Conservation (phyloP, 495 filamentous ascomycete genomes). For the Immersiella caudata region DNA sequence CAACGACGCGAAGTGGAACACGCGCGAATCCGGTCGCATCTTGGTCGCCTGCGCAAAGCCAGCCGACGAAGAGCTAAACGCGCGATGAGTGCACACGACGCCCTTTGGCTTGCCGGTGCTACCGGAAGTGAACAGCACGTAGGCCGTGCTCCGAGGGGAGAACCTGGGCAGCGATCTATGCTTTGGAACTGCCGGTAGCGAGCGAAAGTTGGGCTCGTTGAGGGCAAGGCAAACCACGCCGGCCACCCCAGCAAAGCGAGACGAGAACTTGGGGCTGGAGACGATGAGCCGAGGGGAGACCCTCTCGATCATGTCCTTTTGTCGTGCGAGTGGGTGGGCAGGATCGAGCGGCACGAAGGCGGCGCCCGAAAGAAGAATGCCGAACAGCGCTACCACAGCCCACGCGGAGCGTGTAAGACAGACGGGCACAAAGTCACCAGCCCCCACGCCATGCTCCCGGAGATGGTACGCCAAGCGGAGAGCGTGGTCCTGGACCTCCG, state of each 20-base stretch:
- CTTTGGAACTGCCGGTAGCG: constrained; percentile 13
- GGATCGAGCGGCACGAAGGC: constrained; percentile 61
- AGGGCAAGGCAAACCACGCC: constrained; percentile 14
- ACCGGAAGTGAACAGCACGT: constrained; percentile 58
- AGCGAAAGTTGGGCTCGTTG: constrained; percentile 19
- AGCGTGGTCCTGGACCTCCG: constrained; percentile 46
- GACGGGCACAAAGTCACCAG: constrained; percentile 56
- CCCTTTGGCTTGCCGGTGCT: constrained; percentile 43
- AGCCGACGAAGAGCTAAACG: constrained; percentile 20
- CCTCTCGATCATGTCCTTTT: constrained; percentile 37
- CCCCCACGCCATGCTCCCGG: constrained; percentile 42
- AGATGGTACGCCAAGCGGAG: constrained; percentile 46
- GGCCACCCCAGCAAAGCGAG: constrained; percentile 18
- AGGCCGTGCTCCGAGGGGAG: constrained; percentile 31
- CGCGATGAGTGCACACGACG: constrained; percentile 39
- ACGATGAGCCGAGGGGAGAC: constrained; percentile 38
- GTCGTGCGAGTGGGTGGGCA: constrained; percentile 53
- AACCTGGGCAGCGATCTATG: background rate
- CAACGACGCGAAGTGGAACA: constrained; percentile 61
- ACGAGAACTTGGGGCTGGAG: constrained; percentile 25
- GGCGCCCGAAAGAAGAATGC: constrained; percentile 54
- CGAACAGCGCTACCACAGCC: constrained; percentile 52
- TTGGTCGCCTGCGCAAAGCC: constrained; percentile 11
- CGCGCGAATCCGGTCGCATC: constrained; percentile 34
- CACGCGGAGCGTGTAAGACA: constrained; percentile 58